A percentile compares a stretch with the other conserved stretches of the same genome.
These are phyloP conservation scores for Candida endomychidarum DNA, from an alignment of 805 yeast species.

Conservation along the genomic window DNA sequence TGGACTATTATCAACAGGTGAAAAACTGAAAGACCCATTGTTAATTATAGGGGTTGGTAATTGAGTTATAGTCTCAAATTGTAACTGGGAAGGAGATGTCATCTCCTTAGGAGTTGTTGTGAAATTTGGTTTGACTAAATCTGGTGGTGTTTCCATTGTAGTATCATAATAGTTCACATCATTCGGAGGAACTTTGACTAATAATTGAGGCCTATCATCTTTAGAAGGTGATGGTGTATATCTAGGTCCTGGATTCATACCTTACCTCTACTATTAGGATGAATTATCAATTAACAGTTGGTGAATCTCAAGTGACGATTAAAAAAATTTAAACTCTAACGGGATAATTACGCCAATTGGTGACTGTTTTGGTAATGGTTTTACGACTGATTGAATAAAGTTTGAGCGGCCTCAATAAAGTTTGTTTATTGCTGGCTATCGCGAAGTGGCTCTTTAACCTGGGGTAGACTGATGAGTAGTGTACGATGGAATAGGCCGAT, in stretches of 20 bases:
- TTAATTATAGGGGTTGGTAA: constrained; percentile 47
- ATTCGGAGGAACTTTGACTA: constrained; percentile 7
- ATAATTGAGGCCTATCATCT: constrained; percentile 2
- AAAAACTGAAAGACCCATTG: constrained; percentile 20
- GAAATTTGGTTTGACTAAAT: not conserved
- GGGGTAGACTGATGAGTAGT: not conserved
- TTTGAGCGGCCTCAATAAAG: no score
- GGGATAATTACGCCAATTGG: no score
- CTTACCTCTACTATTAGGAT: no score
- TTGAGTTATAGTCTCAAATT: constrained; percentile 26
- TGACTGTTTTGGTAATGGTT: no score
- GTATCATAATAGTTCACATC: not conserved
- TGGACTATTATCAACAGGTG: constrained; percentile 11
- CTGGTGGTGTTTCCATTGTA: not conserved
- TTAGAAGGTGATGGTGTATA: not conserved
- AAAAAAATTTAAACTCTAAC: no score
- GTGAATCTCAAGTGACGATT: no score
- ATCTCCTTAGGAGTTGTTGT: not conserved
- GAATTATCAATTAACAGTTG: no score
- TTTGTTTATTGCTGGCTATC: constrained; percentile 1
- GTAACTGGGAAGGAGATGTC: constrained; percentile 8
- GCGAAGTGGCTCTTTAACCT: not conserved
- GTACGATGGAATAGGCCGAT: no score
- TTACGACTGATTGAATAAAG: no score
- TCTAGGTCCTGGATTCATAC: no score